A percentile compares a stretch with the other conserved stretches of the same genome.
Conservation (phyloP, 176 grass and related monocot species). For the Urochloa ruziziensis region DNA sequence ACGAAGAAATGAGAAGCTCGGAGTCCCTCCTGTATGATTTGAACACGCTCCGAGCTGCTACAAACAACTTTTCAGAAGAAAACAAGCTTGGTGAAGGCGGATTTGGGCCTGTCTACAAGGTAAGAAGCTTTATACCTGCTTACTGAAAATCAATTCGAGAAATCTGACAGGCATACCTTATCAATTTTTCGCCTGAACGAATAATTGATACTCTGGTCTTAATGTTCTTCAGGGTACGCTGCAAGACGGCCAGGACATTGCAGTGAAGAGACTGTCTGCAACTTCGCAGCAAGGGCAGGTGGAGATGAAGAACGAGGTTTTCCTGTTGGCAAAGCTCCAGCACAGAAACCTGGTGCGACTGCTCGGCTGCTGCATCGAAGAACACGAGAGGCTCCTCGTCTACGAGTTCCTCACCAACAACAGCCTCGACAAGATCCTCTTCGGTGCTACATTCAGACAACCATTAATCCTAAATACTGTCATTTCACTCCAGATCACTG, state of each 20-base stretch:
- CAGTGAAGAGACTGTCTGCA: constrained; percentile 52
- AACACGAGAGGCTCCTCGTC: constrained; percentile 36
- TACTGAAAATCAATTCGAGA: neutral
- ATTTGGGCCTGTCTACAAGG: constrained; percentile 66
- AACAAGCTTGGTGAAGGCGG: constrained; percentile 67
- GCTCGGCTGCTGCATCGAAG: constrained; percentile 48
- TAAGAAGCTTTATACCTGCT: no score
- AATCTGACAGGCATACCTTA: neutral
- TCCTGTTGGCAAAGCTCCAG: constrained; percentile 55
- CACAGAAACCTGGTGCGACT: constrained; percentile 58
- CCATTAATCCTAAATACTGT: neutral
- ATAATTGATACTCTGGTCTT: neutral
- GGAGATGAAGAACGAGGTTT: constrained; percentile 51
- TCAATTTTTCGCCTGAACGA: no score
- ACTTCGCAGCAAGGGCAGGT: constrained; percentile 39
- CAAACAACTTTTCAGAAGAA: constrained; percentile 52
- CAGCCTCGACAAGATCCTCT: constrained; percentile 52
- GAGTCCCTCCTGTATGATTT: constrained; percentile 42
- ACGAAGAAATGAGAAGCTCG: constrained; percentile 19
- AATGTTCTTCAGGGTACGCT: constrained; percentile 34
- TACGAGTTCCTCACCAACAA: constrained; percentile 43
- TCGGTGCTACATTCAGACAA: neutral
- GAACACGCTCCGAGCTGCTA: constrained; percentile 35
- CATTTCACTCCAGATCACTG: neutral
- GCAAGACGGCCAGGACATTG: constrained; percentile 37